Evolutionary conservation across 768 basidiomycete species (phyloP).

Genomic region (Pholiota molesta): DNA sequence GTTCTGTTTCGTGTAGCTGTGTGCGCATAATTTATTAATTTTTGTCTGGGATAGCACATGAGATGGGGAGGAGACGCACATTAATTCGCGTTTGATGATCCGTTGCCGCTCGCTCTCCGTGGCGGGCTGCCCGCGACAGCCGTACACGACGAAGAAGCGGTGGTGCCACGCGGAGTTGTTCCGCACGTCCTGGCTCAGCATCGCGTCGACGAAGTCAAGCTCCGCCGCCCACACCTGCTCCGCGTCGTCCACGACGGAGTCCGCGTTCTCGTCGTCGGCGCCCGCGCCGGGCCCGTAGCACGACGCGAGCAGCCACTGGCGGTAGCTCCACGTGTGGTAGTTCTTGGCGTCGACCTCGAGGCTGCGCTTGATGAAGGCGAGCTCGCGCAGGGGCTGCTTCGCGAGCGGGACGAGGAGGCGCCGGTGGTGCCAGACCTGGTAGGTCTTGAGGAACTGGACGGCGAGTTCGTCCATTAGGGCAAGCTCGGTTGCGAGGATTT

Average conservation of each 20-base stretch:
- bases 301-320: conserved; percentile 91
- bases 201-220: conserved; percentile 70
- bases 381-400: conserved; percentile 63
- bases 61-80: conserved; percentile 51
- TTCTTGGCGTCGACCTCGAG: conserved; percentile 88
- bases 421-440: conserved; percentile 98
- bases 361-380: conserved; percentile 75
- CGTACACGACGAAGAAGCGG: conserved; percentile 86
- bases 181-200: conserved; percentile 76
- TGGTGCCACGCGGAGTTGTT: conserved; percentile 99
- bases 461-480: conserved; percentile 87
- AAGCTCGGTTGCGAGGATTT: conserved; percentile 70
- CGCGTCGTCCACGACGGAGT: conserved; percentile 13
- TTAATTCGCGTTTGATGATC: conserved; percentile 69
- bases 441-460: conserved; percentile 84
- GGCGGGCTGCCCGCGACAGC: conserved; percentile 55
- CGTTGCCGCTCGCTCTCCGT: conserved; percentile 65
- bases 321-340: conserved; percentile 98
- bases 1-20: conserved; percentile 79
- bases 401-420: conserved; percentile 69
- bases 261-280: background rate
- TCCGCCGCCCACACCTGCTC: conserved; percentile 68
- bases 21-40: background rate
- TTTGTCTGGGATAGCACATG: background rate
- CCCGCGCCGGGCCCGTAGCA: conserved; percentile 58